phyloP scores from a whole-genome alignment of 164 flowering plant species.

The Vitis rupestris region DNA sequence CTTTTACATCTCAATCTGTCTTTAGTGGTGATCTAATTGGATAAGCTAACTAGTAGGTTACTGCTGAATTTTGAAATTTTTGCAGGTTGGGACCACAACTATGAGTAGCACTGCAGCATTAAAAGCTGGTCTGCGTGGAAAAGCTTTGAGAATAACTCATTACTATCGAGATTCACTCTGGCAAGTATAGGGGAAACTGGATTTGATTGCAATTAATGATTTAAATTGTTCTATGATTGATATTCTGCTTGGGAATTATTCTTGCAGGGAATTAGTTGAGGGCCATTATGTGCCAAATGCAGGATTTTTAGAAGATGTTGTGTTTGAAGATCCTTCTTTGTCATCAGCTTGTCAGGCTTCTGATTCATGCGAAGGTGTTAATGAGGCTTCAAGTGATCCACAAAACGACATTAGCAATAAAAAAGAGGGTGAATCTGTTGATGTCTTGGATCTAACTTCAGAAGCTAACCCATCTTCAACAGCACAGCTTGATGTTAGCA shows the following conservation, averaged over 20 bases:
- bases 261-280: constrained; percentile 80
- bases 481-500: constrained; percentile 15
- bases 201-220: background rate
- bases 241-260: constrained; percentile 6
- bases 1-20: no score
- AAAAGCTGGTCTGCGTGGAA: constrained; percentile 93
- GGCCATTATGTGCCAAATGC: constrained; percentile 80
- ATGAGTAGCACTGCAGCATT: constrained; percentile 84
- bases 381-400: constrained; percentile 30
- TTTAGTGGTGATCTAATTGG: background rate
- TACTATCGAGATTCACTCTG: constrained; percentile 79
- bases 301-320: constrained; percentile 82
- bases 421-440: constrained; percentile 23
- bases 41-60: background rate
- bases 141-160: constrained; percentile 82
- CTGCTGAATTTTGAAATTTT: constrained; percentile 3
- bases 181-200: constrained; percentile 37
- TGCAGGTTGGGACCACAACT: constrained; percentile 85
- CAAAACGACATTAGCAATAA: constrained; percentile 17
- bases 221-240: background rate
- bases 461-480: constrained; percentile 22
- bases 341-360: constrained; percentile 27
- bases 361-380: constrained; percentile 32
- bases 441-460: constrained; percentile 16
- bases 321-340: constrained; percentile 71